These are phyloP conservation scores for Rhododendron molle DNA, from an alignment of 148 eudicot species.

Conservation along the genomic window DNA sequence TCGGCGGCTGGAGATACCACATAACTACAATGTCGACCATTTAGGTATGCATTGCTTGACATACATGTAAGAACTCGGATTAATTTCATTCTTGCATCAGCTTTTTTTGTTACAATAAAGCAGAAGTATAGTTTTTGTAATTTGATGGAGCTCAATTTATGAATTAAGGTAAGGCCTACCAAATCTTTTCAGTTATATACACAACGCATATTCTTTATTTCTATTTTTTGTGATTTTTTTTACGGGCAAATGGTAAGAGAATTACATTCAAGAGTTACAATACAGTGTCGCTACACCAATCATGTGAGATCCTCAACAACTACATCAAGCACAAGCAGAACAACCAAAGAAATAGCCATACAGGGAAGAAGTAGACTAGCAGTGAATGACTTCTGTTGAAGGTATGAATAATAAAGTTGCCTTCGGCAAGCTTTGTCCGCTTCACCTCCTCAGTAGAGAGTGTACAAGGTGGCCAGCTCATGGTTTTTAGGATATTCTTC, in stretches of 20 bases:
- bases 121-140: background rate
- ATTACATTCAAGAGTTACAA: background rate
- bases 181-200: background rate
- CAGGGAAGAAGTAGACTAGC: background rate
- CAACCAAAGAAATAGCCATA: background rate
- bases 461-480: background rate
- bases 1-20: constrained; percentile 82
- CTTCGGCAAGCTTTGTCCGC: background rate
- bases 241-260: background rate
- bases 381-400: too few species aligned
- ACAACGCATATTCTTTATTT: background rate
- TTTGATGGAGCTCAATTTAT: background rate
- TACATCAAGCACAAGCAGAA: background rate
- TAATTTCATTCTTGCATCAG: background rate
- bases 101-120: background rate
- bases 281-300: background rate
- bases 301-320: background rate
- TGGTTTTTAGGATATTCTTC: background rate
- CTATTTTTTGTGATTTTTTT: background rate
- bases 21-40: constrained; percentile 64
- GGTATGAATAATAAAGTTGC: background rate
- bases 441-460: background rate
- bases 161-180: background rate
- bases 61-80: background rate
- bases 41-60: constrained; percentile 48